These are phyloP conservation scores for Wallacemonas sp. DNA, from an alignment of 208 protist species.

Conservation along the genomic window DNA sequence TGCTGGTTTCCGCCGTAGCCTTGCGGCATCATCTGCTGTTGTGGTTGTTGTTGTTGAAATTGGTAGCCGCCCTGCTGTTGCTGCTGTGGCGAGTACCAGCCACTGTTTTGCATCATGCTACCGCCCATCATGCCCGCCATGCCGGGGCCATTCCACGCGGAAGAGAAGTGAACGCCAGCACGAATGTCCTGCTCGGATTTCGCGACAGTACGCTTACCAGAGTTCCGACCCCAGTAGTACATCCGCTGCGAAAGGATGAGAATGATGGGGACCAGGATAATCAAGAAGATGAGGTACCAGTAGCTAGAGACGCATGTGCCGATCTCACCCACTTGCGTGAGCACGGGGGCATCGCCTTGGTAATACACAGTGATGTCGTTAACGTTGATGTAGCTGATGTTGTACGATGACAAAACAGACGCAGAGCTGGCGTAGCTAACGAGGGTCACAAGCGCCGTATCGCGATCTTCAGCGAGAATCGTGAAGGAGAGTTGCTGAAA, in stretches of 20 bases:
- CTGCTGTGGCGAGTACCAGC: slow-evolving; percentile 2
- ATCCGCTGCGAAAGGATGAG: slow-evolving; percentile 49
- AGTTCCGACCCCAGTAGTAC: slow-evolving; percentile 48
- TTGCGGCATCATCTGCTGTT: too few species aligned
- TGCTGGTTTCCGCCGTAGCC: slow-evolving; percentile 3
- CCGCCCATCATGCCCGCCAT: neutral
- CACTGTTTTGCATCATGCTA: slow-evolving; percentile 12
- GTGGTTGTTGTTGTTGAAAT: neutral
- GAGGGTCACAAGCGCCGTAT: slow-evolving; percentile 38
- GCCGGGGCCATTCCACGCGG: neutral
- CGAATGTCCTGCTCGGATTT: slow-evolving; percentile 69
- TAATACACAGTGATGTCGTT: slow-evolving; percentile 47
- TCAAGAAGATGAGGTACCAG: slow-evolving; percentile 88
- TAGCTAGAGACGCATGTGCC: slow-evolving; percentile 49
- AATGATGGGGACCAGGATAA: slow-evolving; percentile 67
- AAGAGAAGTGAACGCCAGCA: slow-evolving; percentile 44
- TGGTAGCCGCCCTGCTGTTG: too few species aligned
- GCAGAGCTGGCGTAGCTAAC: slow-evolving; percentile 45
- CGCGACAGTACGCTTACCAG: slow-evolving; percentile 45
- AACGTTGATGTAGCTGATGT: slow-evolving; percentile 44
- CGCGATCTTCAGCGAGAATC: slow-evolving; percentile 25
- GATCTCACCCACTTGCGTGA: slow-evolving; percentile 32
- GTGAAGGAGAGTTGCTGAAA: slow-evolving; percentile 24
- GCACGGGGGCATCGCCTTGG: slow-evolving; percentile 15
- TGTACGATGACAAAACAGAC: slow-evolving; percentile 42